Conservation (phyloP, 345 rosid genomes). For the Abelmoschus esculentus region DNA sequence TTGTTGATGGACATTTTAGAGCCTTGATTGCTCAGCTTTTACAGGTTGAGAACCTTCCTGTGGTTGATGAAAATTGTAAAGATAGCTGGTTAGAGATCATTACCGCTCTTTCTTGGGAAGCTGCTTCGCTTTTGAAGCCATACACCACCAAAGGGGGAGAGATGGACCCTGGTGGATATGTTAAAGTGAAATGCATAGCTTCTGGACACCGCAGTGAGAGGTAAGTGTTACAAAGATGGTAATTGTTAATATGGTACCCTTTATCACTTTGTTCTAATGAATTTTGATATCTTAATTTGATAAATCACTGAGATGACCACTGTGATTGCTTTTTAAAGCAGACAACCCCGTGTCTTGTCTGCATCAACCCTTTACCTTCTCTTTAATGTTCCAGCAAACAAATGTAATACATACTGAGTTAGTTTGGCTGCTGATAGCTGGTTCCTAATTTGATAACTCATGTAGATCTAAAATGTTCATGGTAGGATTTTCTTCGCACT, state of each 20-base stretch:
- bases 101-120: constrained; percentile 94
- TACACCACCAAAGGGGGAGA: constrained; percentile 91
- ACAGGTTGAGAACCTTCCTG: constrained; percentile 72
- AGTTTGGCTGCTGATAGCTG: not conserved
- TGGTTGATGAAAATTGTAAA: constrained; percentile 49
- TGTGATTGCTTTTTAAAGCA: not conserved
- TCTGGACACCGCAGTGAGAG: constrained; percentile 75
- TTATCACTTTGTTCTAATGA: not conserved
- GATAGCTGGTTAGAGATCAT: constrained; percentile 87
- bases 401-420: no score
- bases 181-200: constrained; percentile 94
- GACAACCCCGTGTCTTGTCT: not conserved
- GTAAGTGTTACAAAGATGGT: constrained; percentile 31
- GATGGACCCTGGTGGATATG: constrained; percentile 99
- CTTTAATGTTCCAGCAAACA: not conserved
- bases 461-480: not conserved
- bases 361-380: not conserved
- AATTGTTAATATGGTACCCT: not conserved
- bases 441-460: not conserved
- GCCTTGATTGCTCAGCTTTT: constrained; percentile 87
- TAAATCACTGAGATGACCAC: not conserved
- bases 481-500: not conserved
- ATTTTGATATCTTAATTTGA: not conserved
- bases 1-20: constrained; percentile 93
- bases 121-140: constrained; percentile 86